Conservation (phyloP, 345 rosid genomes). For the Rhodomyrtus tomentosa region DNA sequence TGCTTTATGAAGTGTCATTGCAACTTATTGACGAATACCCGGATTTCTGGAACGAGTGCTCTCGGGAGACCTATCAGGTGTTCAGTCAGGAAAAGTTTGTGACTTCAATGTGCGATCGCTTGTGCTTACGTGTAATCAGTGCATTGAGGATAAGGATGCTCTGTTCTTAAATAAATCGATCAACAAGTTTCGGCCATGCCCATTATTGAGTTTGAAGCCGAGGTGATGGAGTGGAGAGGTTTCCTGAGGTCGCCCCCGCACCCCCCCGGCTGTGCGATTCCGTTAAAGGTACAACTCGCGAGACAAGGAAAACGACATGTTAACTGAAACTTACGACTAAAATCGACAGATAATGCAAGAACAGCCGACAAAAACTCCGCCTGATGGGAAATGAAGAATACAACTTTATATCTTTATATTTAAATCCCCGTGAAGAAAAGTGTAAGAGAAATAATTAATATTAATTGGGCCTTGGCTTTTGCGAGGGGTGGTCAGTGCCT, state of each 20-base stretch:
- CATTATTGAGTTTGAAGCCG: not conserved
- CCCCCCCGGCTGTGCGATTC: not conserved
- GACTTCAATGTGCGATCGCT: too few species aligned
- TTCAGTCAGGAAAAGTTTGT: not conserved
- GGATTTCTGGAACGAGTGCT: not conserved
- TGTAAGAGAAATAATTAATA: not conserved
- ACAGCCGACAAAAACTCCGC: slow-evolving; percentile 3
- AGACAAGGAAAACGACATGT: not conserved
- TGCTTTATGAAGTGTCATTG: not conserved
- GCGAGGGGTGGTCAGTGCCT: not conserved
- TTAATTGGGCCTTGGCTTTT: not conserved
- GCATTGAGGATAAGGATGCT: not conserved
- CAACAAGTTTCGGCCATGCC: not conserved
- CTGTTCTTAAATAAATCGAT: not conserved
- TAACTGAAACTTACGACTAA: not conserved
- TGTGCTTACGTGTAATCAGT: not conserved
- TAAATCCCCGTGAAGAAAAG: not conserved
- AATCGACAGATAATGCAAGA: not conserved
- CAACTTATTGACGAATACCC: too few species aligned
- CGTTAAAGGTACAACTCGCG: not conserved
- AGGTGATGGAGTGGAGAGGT: not conserved
- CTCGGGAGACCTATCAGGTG: not conserved
- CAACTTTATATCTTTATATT: not conserved
- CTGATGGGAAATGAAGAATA: not conserved
- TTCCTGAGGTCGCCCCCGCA: not conserved